Evolutionary conservation across 2,329 filamentous ascomycete genomes (phyloP), one percentile per base, ranked within the genome.

Genomic region (Ophiostoma ulmi): DNA sequence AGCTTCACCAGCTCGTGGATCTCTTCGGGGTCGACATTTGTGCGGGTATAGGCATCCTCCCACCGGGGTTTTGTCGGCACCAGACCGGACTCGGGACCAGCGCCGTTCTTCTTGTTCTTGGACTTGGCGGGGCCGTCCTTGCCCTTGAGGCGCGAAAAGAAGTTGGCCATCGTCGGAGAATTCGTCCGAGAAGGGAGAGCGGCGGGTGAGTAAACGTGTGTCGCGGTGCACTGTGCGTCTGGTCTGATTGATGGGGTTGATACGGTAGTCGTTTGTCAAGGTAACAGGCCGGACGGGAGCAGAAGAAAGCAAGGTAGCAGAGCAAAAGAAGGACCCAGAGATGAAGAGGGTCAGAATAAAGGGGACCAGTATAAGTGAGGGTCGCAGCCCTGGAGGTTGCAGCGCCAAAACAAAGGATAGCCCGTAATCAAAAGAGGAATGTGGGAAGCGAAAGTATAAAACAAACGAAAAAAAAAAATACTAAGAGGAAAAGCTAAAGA

Each of bases 11-110:
- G 83, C 78, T 97, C 93, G 76, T 94, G 90, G 67, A 99, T 89
- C 81, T 99, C 95, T 75, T 97, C 93, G 5, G 94, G 91, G 69
- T 92, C 90, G 74, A 99, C 90, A 66, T 89, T 87, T 70, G 86
- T 91, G 77, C 94, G 90, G 73, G 88, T 86, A 88, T 93, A 99
- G 74, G 93, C 91, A 79, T 97, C 91, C 73, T 92, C 91, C 91
- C 93, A 97, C 80, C 86, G 87, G 70, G 91, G 91, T 81, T 93
- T 93, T 73, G 84, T 80, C 52, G 89, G 87, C 36, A 83, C 81
- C 74, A 85, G 81, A 72, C 86, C 80, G 68, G 83, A 78, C 70
- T 84, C 80, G 73, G 85, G 81, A 73, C 84, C 80, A 73, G 84
- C 82, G 70, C 83, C 80, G 74, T 84, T 86, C 81, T 93, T 94